A percentile compares a stretch with the other conserved stretches of the same genome.
phyloP scores from a whole-genome alignment of 768 basidiomycete species.

The Pleurotus djamor region DNA sequence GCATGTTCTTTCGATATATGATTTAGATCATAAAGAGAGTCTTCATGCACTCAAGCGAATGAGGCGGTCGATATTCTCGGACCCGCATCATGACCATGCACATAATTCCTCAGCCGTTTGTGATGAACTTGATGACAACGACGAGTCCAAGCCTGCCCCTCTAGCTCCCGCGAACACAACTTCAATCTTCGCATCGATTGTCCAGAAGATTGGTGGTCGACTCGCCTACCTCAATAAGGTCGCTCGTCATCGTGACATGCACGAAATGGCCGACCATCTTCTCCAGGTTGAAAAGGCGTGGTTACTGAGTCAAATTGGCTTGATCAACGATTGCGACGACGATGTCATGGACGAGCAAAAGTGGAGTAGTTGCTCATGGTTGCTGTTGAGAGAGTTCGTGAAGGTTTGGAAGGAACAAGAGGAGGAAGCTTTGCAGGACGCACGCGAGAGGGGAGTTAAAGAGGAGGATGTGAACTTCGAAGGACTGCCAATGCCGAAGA shows the following conservation, averaged over 20 bases:
- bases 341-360: slow-evolving; percentile 93
- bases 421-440: slow-evolving; percentile 33
- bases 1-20: slow-evolving; percentile 60
- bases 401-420: slow-evolving; percentile 52
- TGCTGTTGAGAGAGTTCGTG: slow-evolving; percentile 73
- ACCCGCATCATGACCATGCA: slow-evolving; percentile 24
- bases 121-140: neutral
- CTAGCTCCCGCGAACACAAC: neutral
- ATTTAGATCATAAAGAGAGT: slow-evolving; percentile 61
- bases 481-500: slow-evolving; percentile 57
- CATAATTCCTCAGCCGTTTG: slow-evolving; percentile 9
- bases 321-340: slow-evolving; percentile 82
- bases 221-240: slow-evolving; percentile 75
- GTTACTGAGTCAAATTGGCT: slow-evolving; percentile 73
- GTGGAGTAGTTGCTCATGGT: slow-evolving; percentile 82
- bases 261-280: slow-evolving; percentile 61
- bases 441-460: slow-evolving; percentile 30
- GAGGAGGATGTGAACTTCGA: slow-evolving; percentile 24
- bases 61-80: slow-evolving; percentile 22
- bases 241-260: slow-evolving; percentile 58
- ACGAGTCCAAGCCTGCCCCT: neutral
- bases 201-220: slow-evolving; percentile 66
- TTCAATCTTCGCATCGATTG: slow-evolving; percentile 1
- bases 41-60: slow-evolving; percentile 53
- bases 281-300: slow-evolving; percentile 76